phyloP scores from a whole-genome alignment of 1,139 yeast species.

The Blastobotrys arbuscula region DNA sequence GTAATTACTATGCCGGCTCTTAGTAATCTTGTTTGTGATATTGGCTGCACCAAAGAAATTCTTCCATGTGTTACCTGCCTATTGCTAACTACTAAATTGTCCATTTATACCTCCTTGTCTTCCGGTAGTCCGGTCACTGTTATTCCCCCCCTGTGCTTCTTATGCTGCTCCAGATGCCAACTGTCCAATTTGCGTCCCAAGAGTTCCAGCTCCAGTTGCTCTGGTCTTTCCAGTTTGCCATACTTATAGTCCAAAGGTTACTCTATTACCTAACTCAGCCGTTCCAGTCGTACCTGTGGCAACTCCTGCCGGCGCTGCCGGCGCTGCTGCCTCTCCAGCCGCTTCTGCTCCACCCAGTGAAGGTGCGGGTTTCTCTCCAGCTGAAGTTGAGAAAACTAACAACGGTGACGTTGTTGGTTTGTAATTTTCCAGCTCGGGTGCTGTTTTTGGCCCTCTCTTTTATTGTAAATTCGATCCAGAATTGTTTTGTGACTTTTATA shows the following conservation, averaged over 20 bases:
- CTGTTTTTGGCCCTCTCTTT: conserved; percentile 13
- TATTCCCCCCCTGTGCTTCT: conserved; percentile 19
- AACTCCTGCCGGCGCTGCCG: conserved; percentile 12
- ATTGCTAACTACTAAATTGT: conserved; percentile 11
- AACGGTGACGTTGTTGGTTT: background rate
- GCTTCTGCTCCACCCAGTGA: background rate
- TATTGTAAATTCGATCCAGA: conserved; percentile 11
- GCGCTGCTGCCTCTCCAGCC: background rate
- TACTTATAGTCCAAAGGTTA: background rate
- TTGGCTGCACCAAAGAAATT: conserved; percentile 15
- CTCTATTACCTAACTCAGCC: background rate
- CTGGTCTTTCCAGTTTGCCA: background rate
- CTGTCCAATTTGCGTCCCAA: background rate
- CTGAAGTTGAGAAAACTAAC: background rate
- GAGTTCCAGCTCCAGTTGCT: background rate
- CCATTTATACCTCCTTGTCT: conserved; percentile 20
- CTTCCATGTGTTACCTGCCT: conserved; percentile 19
- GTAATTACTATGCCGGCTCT: conserved; percentile 23
- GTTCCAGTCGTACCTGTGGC: conserved; percentile 4
- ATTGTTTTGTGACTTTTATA: too few relatives aligned
- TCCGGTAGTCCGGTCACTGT: conserved; percentile 19
- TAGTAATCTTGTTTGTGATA: conserved; percentile 18
- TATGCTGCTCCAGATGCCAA: conserved; percentile 7
- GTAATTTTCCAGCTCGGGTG: conserved; percentile 1
- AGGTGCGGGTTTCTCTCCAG: background rate